Evolutionary conservation across 2,329 filamentous ascomycete species (phyloP).

Genomic region (Xylariaceae sp.): DNA sequence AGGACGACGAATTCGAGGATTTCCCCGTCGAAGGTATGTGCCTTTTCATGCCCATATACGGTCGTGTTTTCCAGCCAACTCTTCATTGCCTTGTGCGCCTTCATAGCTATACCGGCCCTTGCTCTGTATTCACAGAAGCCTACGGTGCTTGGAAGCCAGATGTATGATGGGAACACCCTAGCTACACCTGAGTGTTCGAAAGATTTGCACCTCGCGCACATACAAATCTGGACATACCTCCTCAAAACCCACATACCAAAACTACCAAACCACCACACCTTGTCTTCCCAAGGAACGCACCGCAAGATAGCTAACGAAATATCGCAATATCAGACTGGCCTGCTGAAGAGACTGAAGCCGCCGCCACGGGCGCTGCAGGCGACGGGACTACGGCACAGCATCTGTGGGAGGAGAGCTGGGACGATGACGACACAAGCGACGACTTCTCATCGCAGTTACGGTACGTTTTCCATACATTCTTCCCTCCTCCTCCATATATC

Average conservation of each 20-base stretch:
- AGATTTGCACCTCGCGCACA: too few relatives aligned
- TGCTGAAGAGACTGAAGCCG: conserved; percentile 83
- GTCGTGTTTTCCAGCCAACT: too few relatives aligned
- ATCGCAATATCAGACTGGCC: conserved; percentile 69
- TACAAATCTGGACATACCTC: too few relatives aligned
- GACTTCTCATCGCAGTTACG: conserved; percentile 94
- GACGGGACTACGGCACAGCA: conserved; percentile 66
- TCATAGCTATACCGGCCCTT: too few relatives aligned
- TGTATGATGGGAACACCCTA: too few relatives aligned
- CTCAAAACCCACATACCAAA: too few relatives aligned
- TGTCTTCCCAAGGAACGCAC: too few relatives aligned
- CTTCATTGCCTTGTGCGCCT: too few relatives aligned
- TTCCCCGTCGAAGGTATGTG: conserved; percentile 86
- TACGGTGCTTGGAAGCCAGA: too few relatives aligned
- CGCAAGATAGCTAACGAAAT: neutral
- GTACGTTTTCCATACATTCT: conserved; percentile 47
- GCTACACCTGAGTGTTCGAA: too few relatives aligned
- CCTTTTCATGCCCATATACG: neutral
- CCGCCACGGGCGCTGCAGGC: conserved; percentile 36
- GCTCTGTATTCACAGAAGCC: too few relatives aligned
- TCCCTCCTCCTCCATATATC: neutral
- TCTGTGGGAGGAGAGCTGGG: conserved; percentile 99
- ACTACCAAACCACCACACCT: too few relatives aligned
- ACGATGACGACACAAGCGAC: conserved; percentile 94
- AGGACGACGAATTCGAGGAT: conserved; percentile 99